Conservation (phyloP, 192 early-diverging fungal genomes). For the Umbelopsis ramanniana region DNA sequence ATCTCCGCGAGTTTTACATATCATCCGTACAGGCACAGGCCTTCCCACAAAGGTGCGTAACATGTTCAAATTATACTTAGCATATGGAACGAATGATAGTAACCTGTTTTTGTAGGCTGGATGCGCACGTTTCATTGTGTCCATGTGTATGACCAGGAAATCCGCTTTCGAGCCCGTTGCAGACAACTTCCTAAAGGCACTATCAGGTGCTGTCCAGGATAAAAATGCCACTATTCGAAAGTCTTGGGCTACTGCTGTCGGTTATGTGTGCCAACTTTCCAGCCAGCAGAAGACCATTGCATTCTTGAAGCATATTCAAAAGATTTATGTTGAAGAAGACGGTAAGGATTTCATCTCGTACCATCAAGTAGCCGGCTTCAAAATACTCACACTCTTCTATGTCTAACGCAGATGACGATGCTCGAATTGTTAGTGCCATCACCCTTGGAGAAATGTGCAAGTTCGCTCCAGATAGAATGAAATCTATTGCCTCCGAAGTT, state of each 20-base stretch:
- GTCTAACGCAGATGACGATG: slow-evolving; percentile 63
- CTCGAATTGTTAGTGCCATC: slow-evolving; percentile 69
- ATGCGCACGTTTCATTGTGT: slow-evolving; percentile 81
- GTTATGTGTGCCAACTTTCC: slow-evolving; percentile 72
- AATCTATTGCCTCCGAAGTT: slow-evolving; percentile 55
- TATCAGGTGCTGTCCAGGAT: slow-evolving; percentile 78
- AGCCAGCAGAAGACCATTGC: slow-evolving; percentile 60
- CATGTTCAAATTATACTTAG: not conserved
- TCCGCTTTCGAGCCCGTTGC: slow-evolving; percentile 70
- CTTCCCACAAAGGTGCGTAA: slow-evolving; percentile 73
- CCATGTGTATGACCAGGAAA: slow-evolving; percentile 74
- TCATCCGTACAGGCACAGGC: slow-evolving; percentile 85
- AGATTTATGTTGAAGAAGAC: slow-evolving; percentile 75
- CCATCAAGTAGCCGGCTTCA: not conserved
- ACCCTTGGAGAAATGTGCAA: slow-evolving; percentile 68
- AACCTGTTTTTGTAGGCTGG: slow-evolving; percentile 68
- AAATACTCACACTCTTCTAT: slow-evolving; percentile 9
- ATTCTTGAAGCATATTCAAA: slow-evolving; percentile 73
- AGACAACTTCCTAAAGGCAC: slow-evolving; percentile 72
- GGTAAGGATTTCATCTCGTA: slow-evolving; percentile 34
- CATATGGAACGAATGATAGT: not conserved
- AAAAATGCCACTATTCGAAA: slow-evolving; percentile 82
- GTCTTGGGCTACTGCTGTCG: slow-evolving; percentile 83
- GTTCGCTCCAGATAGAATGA: slow-evolving; percentile 64
- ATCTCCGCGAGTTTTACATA: slow-evolving; percentile 67